Conservation (phyloP, 805 yeast species). For the Ogataea henricii region DNA sequence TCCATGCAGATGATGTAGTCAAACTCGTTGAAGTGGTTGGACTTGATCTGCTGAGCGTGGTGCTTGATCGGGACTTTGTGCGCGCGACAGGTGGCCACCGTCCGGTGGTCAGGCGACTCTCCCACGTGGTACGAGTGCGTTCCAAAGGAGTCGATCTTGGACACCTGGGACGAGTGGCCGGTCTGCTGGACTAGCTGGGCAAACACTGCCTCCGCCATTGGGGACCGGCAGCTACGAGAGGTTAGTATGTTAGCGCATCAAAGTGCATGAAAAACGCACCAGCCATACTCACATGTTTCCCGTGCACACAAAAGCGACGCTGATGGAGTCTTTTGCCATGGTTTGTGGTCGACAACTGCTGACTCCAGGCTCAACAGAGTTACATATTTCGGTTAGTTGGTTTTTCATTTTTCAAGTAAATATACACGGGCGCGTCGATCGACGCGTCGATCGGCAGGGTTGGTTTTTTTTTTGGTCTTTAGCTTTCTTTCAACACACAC, state of each 20-base stretch:
- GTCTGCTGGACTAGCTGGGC: constrained; percentile 57
- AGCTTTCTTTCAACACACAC: too few species aligned
- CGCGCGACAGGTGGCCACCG: constrained; percentile 63
- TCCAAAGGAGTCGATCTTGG: constrained; percentile 80
- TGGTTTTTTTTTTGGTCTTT: neutral
- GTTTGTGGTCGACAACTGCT: too few species aligned
- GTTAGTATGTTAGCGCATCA: too few species aligned
- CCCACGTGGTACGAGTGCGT: constrained; percentile 86
- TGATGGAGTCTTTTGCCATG: constrained; percentile 16
- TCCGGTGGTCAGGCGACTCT: constrained; percentile 76
- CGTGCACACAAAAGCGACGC: constrained; percentile 84
- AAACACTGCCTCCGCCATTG: constrained; percentile 97
- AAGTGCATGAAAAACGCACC: neutral
- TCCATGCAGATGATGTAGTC: constrained; percentile 77
- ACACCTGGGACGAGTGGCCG: constrained; percentile 48
- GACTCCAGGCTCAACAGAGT: too few species aligned
- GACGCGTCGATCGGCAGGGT: constrained; percentile 17
- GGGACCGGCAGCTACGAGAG: constrained; percentile 77
- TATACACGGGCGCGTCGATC: constrained; percentile 13
- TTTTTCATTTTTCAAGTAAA: neutral
- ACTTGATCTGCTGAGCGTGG: constrained; percentile 65
- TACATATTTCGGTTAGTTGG: too few species aligned
- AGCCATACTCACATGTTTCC: constrained; percentile 72
- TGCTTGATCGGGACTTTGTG: constrained; percentile 79
- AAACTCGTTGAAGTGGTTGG: constrained; percentile 53